Conservation (phyloP, 2,329 filamentous ascomycete genomes). For the Fusarium redolens region DNA sequence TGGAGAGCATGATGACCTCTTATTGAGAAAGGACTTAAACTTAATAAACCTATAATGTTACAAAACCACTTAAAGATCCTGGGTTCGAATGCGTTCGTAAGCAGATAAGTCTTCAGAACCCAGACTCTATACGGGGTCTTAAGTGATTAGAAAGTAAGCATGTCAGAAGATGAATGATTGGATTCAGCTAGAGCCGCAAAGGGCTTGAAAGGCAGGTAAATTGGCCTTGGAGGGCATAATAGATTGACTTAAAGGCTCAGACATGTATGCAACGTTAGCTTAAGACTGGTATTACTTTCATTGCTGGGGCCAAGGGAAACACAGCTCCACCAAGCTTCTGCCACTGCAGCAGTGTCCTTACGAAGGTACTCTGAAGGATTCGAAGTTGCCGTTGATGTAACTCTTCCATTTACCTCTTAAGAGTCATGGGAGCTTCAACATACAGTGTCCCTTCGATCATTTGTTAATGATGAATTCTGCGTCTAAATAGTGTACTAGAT, state of each 20-base stretch:
- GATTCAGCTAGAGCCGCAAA: neutral
- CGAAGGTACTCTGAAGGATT: neutral
- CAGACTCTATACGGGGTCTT: neutral
- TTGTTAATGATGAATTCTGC: neutral
- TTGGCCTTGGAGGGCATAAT: neutral
- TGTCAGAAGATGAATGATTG: neutral
- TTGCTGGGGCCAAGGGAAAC: neutral
- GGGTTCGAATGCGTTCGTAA: accelerated
- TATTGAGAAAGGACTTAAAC: too few species aligned
- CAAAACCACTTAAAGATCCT: neutral
- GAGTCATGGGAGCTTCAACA: neutral
- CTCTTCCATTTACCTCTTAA: too few species aligned
- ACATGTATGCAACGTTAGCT: neutral
- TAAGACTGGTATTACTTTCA: neutral
- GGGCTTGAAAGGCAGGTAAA: neutral
- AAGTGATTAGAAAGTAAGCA: too few species aligned
- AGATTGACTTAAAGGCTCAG: neutral
- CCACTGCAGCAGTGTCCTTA: neutral
- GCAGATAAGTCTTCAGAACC: neutral
- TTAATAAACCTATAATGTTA: too few species aligned
- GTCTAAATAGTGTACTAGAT: neutral
- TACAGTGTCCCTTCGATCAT: accelerated
- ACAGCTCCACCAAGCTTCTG: neutral
- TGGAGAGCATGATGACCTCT: too few species aligned
- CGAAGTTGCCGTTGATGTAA: accelerated